Percentiles rank a stretch among this genome's conserved stretches.
These are phyloP conservation scores for Cryptosporidium parvum DNA, from an alignment of 169 alveolate species.

Conservation along the genomic window DNA sequence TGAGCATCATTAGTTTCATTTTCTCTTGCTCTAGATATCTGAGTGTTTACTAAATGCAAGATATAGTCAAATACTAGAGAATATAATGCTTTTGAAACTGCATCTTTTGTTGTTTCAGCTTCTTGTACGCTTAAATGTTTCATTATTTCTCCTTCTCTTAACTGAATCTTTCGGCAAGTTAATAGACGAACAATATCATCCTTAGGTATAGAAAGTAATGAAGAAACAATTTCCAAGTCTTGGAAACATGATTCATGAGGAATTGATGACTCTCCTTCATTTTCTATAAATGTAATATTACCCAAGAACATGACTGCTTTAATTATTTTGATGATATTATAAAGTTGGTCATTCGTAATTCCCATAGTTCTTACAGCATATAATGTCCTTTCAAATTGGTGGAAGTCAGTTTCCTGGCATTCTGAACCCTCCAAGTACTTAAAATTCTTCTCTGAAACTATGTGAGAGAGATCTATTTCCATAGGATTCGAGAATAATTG, in stretches of 20 bases:
- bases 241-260: conserved; percentile 3
- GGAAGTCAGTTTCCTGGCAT: conserved; percentile 76
- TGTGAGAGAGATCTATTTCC: conserved; percentile 61
- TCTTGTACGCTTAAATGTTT: conserved; percentile 85
- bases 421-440: conserved; percentile 59
- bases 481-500: conserved; percentile 2
- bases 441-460: conserved; percentile 67
- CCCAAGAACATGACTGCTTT: conserved; percentile 91
- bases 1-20: neutral
- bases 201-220: conserved; percentile 80
- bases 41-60: conserved; percentile 77
- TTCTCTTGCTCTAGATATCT: conserved; percentile 4
- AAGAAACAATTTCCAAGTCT: conserved; percentile 78
- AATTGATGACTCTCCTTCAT: conserved; percentile 75
- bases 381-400: conserved; percentile 78
- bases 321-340: conserved; percentile 80
- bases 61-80: conserved; percentile 95
- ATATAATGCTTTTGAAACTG: conserved; percentile 96
- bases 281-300: conserved; percentile 85
- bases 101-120: conserved; percentile 92
- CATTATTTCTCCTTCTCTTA: conserved; percentile 79
- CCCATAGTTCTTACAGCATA: conserved; percentile 83
- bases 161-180: conserved; percentile 79
- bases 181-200: conserved; percentile 78
- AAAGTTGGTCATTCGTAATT: conserved; percentile 81